Percentiles rank a stretch among this genome's conserved stretches.
phyloP scores from a whole-genome alignment of 2,329 filamentous ascomycete species.

The Ophiostoma novo-ulmi region DNA sequence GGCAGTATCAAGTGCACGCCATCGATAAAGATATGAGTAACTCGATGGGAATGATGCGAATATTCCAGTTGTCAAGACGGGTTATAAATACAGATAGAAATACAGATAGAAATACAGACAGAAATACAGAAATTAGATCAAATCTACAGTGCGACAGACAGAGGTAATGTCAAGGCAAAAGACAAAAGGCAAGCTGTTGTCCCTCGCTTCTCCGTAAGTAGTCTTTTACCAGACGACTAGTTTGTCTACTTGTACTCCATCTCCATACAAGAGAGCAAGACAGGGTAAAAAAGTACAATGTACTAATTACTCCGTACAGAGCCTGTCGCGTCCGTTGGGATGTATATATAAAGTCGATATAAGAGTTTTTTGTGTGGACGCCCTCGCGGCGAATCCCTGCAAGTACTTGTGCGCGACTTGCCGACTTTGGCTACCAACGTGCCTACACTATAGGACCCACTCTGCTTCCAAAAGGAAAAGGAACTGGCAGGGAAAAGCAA shows the following conservation, averaged over 20 bases:
- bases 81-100: no score
- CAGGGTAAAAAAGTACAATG: not conserved
- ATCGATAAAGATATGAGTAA: no score
- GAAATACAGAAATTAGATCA: no score
- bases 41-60: no score
- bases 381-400: no score
- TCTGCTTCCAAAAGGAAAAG: not conserved
- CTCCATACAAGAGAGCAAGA: not conserved
- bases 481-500: not conserved
- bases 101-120: no score
- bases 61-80: no score
- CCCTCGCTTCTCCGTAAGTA: no score
- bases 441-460: not conserved
- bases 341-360: conserved; percentile 9
- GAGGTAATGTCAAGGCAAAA: no score
- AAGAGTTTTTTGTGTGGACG: conserved; percentile 5
- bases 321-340: not conserved
- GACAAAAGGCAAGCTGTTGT: no score
- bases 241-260: not conserved
- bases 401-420: not conserved
- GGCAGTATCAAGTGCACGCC: no score
- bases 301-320: not conserved
- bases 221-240: not conserved
- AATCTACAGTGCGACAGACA: no score
- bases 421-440: not conserved